These are phyloP conservation scores for Claviceps sp. DNA, from an alignment of 2,329 filamentous ascomycete species.

Conservation along the genomic window DNA sequence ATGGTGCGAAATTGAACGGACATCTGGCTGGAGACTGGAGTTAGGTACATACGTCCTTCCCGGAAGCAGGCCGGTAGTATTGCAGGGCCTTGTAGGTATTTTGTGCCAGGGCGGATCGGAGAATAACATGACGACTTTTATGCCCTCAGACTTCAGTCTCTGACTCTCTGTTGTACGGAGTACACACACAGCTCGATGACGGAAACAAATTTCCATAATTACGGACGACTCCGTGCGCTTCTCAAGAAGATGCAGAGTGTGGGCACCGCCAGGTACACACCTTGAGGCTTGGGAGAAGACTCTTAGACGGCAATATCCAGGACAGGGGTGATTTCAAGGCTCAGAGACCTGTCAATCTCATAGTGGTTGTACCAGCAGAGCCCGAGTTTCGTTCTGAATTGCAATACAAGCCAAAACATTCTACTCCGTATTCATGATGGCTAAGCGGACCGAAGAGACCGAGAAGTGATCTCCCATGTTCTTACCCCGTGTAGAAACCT, in stretches of 20 bases:
- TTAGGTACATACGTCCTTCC: neutral
- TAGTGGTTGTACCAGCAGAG: neutral
- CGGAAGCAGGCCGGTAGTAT: slow-evolving; percentile 4
- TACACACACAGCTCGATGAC: neutral
- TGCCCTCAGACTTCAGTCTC: slow-evolving; percentile 1
- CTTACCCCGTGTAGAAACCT: neutral
- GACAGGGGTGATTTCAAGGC: slow-evolving; percentile 2
- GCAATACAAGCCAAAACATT: neutral
- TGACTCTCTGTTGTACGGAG: neutral
- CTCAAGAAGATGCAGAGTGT: neutral
- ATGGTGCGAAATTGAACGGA: neutral
- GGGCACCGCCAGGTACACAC: neutral
- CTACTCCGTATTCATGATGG: neutral
- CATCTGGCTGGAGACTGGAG: neutral
- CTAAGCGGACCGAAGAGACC: neutral
- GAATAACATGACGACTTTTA: slow-evolving; percentile 7
- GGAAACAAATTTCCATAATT: slow-evolving; percentile 1
- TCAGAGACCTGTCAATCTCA: neutral
- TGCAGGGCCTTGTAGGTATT: neutral
- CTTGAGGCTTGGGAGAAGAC: slow-evolving; percentile 1
- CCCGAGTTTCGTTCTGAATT: neutral
- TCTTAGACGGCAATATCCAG: slow-evolving; percentile 6
- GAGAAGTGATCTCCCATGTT: neutral
- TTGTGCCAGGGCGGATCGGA: slow-evolving; percentile 4
- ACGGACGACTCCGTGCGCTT: neutral